phyloP scores from a whole-genome alignment of 768 basidiomycete genomes.

The Kwoniella newhampshirensis region DNA sequence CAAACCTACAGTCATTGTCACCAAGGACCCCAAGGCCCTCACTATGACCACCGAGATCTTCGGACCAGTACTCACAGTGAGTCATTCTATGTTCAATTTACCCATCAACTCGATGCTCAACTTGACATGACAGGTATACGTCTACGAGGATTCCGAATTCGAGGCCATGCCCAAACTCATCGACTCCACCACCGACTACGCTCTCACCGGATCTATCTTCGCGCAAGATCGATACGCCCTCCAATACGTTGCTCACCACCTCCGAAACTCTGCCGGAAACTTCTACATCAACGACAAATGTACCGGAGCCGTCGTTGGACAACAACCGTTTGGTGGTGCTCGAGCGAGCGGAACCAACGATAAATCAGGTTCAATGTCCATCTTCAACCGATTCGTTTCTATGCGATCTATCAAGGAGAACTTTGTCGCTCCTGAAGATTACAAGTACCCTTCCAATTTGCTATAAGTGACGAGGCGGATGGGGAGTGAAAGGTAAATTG shows the following conservation, averaged over 20 bases:
- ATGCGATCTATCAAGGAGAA: conserved; percentile 96
- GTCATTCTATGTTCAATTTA: conserved; percentile 32
- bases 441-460: conserved; percentile 83
- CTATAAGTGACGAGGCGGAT: conserved; percentile 53
- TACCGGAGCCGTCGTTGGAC: conserved; percentile 70
- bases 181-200: conserved; percentile 82
- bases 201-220: conserved; percentile 93
- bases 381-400: conserved; percentile 68
- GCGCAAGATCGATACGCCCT: conserved; percentile 76
- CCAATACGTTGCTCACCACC: conserved; percentile 71
- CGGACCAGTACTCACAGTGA: conserved; percentile 87
- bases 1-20: conserved; percentile 89
- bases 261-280: conserved; percentile 91
- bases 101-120: neutral
- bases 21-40: conserved; percentile 80
- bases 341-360: conserved; percentile 95
- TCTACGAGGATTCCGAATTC: conserved; percentile 82
- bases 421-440: conserved; percentile 78
- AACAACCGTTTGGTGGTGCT: conserved; percentile 96
- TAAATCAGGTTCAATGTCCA: conserved; percentile 82
- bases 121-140: conserved; percentile 62
- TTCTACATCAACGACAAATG: conserved; percentile 95
- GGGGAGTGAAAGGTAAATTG: neutral
- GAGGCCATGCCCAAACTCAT: conserved; percentile 84
- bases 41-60: conserved; percentile 96